These are phyloP conservation scores for Funneliformis geosporum DNA, from an alignment of 192 early-diverging fungal species.

Conservation along the genomic window DNA sequence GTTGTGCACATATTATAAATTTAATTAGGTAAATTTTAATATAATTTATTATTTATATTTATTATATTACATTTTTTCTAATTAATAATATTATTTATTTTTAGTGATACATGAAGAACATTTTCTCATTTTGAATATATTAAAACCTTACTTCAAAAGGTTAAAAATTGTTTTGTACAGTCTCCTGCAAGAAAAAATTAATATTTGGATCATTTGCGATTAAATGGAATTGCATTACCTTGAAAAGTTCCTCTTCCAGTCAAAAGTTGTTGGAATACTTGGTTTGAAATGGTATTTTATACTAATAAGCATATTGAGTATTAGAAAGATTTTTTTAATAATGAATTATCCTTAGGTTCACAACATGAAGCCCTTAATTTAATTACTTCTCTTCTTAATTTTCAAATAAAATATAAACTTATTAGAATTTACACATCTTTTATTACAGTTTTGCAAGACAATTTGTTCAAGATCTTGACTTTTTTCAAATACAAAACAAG, in stretches of 20 bases:
- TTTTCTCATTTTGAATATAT: conserved; percentile 8
- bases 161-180: neutral
- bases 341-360: neutral
- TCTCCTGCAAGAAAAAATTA: neutral
- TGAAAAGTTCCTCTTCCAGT: neutral
- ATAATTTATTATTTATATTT: neutral
- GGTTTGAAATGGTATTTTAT: conserved; percentile 22
- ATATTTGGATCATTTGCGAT: neutral
- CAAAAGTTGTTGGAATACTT: neutral
- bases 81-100: neutral
- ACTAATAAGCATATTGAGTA: neutral
- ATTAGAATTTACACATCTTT: neutral
- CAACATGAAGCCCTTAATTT: neutral
- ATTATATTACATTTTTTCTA: neutral
- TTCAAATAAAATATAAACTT: neutral
- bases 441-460: neutral
- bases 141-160: neutral
- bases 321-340: conserved; percentile 8
- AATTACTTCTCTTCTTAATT: neutral
- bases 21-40: neutral
- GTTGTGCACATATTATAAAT: conserved; percentile 2
- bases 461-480: neutral
- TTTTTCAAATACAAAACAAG: conserved; percentile 7
- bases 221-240: conserved; percentile 4
- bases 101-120: neutral